Evolutionary conservation across 2,329 filamentous ascomycete genomes (phyloP).

Genomic region (Cercospora sojina): DNA sequence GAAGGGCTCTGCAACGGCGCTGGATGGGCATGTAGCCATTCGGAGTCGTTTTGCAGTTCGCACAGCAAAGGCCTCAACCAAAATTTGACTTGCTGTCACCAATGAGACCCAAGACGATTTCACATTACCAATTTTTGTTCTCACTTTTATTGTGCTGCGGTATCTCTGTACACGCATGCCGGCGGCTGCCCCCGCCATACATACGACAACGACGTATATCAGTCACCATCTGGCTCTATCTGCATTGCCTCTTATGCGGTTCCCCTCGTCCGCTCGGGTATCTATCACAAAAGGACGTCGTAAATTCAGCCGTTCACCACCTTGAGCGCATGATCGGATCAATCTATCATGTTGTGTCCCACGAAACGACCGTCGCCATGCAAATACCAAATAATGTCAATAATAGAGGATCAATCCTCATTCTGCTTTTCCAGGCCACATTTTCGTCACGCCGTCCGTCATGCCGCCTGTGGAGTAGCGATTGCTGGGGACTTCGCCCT

Average conservation of each 20-base stretch:
- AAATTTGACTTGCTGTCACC: neutral
- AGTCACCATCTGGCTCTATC: slow-evolving; percentile 1
- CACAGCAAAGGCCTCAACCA: neutral
- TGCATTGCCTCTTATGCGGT: neutral
- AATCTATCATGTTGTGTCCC: neutral
- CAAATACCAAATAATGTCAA: neutral
- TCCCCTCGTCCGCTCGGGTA: slow-evolving; percentile 1
- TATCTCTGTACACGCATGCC: neutral
- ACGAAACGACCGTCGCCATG: slow-evolving; percentile 1
- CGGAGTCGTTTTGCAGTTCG: neutral
- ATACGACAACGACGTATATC: neutral
- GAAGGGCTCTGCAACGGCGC: neutral
- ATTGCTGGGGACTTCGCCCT: slow-evolving; percentile 4
- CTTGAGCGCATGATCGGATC: slow-evolving; percentile 7
- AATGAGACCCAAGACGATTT: neutral
- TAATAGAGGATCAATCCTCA: neutral
- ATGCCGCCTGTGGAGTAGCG: neutral
- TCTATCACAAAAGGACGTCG: slow-evolving; percentile 12
- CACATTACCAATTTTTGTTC: neutral
- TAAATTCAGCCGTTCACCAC: slow-evolving; percentile 4
- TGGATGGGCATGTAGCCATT: neutral
- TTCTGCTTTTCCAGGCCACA: neutral
- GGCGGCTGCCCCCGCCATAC: neutral
- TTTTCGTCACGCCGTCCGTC: neutral
- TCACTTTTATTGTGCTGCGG: neutral